Conservation (phyloP, 2,329 filamentous ascomycete species). For the Xylariaceae sp. region DNA sequence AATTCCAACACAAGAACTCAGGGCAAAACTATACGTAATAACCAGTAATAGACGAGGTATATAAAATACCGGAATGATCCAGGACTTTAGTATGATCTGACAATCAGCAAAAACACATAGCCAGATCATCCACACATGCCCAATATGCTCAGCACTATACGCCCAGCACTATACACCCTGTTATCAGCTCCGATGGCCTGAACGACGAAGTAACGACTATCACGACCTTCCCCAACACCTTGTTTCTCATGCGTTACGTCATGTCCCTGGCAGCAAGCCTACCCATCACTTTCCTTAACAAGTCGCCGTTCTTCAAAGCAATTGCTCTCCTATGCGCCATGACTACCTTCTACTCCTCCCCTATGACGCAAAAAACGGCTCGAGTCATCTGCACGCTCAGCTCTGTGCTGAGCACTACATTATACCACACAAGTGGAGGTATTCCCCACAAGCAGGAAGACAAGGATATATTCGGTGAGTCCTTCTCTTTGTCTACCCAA, state of each 20-base stretch:
- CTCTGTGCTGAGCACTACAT: constrained; percentile 11
- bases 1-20: no score
- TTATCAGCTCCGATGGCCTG: constrained; percentile 12
- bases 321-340: constrained; percentile 13
- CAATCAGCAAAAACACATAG: constrained; percentile 6
- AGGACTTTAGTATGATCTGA: constrained; percentile 4
- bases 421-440: constrained; percentile 14
- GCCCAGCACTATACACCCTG: constrained; percentile 10
- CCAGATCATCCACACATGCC: constrained; percentile 6
- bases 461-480: constrained; percentile 13
- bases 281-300: constrained; percentile 13
- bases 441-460: constrained; percentile 13
- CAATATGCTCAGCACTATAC: not conserved
- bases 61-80: constrained; percentile 10
- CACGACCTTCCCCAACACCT: constrained; percentile 11
- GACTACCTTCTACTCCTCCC: constrained; percentile 12
- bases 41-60: no score
- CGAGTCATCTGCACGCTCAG: constrained; percentile 12
- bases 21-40: no score
- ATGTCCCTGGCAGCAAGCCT: constrained; percentile 11
- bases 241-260: constrained; percentile 12
- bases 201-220: constrained; percentile 14
- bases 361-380: constrained; percentile 12
- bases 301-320: constrained; percentile 10
- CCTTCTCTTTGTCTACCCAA: constrained; percentile 8